phyloP scores from a whole-genome alignment of 2,329 filamentous ascomycete species.

The Trichoderma atroviride region DNA sequence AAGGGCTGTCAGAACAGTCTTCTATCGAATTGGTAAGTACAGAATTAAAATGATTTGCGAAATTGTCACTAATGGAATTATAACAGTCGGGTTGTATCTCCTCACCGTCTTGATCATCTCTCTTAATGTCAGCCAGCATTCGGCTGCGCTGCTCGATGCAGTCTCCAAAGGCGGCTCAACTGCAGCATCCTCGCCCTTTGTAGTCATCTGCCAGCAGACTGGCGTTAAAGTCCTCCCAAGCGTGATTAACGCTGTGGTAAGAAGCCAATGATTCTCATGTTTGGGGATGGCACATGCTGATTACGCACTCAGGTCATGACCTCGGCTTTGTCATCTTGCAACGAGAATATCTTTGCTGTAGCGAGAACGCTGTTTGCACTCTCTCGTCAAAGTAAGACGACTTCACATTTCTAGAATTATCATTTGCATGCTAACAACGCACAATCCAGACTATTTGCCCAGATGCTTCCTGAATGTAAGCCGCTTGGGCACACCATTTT shows the following conservation, averaged over 20 bases:
- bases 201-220: constrained; percentile 52
- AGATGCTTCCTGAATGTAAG: constrained; percentile 53
- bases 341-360: constrained; percentile 56
- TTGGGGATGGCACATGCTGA: neutral
- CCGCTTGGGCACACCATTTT: constrained; percentile 54
- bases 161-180: constrained; percentile 57
- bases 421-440: neutral
- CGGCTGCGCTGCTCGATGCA: constrained; percentile 33
- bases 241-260: constrained; percentile 58
- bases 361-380: constrained; percentile 56
- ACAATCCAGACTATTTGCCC: constrained; percentile 47
- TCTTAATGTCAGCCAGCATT: constrained; percentile 29
- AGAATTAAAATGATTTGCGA: neutral
- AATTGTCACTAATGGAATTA: neutral
- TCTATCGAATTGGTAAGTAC: constrained; percentile 28
- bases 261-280: neutral
- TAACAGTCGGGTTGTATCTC: constrained; percentile 27
- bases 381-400: constrained; percentile 48
- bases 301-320: constrained; percentile 41
- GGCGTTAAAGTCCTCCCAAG: constrained; percentile 53
- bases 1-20: constrained; percentile 27
- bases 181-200: constrained; percentile 55
- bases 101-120: constrained; percentile 28
- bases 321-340: constrained; percentile 58
- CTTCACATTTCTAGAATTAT: too few relatives aligned